Evolutionary conservation across 768 basidiomycete genomes (phyloP), one percentile per base, ranked within the genome.

Genomic region (Obba rivulosa): DNA sequence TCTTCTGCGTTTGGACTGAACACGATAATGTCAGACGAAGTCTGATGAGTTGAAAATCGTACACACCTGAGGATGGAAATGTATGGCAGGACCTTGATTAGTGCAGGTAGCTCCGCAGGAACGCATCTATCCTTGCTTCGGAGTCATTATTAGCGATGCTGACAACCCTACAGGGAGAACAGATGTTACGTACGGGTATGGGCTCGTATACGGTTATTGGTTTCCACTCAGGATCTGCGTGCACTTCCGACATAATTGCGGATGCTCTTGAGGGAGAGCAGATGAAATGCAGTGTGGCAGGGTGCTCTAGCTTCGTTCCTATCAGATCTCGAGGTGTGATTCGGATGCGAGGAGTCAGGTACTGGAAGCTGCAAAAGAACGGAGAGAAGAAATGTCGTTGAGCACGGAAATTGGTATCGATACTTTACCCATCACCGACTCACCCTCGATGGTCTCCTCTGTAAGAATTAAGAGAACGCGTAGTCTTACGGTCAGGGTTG

Each of bases 1-100:
- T 95, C 92, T 55, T 87, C 81, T 18, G 92, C 89, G 60, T 95
- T 94, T 2, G 92, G 92, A 55, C 90, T 91, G 34, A 44, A 7
- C 31, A 8, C 14, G 8, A 37, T 36, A 40, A 11, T 11, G 28
- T 1, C 14, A 31, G n/a, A 35, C 34, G 40, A n/a, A 31, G 50
- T 22, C n/a, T 23, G 18, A 34, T 35, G 25, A 31, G 39, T 11
- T 14, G 14, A 21, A 34, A 9, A 53, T 17, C 17, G 2, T 17
- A 22, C 66, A 17, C 55, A 85, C 83, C 88, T 92, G 23, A 95
- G 68, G 24, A 94, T 74, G 28, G 74, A 65, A 43, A 94, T 74
- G 20, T 66, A 67, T 14, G 77, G 72, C 31, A 94, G 64, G 22
- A 85, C 72, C 24, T 75, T 54, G 17, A 72, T 69, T 49, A 94